A percentile compares a stretch with the other conserved stretches of the same genome.
Conservation (phyloP, 78 protist genomes). For the Tieghemostelium lacteum region DNA sequence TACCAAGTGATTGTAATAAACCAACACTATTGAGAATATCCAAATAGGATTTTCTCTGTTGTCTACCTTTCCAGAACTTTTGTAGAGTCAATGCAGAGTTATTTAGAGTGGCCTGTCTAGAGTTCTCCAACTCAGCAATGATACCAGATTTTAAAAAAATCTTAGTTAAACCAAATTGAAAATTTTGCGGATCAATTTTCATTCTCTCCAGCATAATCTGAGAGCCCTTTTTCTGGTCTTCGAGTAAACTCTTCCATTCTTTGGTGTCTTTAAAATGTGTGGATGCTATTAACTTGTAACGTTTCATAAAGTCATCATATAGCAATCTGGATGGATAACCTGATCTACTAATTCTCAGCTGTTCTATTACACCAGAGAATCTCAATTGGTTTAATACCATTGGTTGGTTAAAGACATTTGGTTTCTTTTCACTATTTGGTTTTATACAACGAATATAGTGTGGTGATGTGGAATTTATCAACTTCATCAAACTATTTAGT, state of each 20-base stretch:
- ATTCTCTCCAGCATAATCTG: slow-evolving; percentile 20
- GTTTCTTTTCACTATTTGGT: slow-evolving; percentile 88
- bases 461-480: slow-evolving; percentile 87
- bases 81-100: slow-evolving; percentile 43
- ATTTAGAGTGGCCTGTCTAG: slow-evolving; percentile 25
- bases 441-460: slow-evolving; percentile 94
- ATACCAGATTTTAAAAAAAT: slow-evolving; percentile 76
- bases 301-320: slow-evolving; percentile 52
- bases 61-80: slow-evolving; percentile 35
- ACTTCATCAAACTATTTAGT: slow-evolving; percentile 73
- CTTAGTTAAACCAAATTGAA: slow-evolving; percentile 70
- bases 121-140: slow-evolving; percentile 59
- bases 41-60: not conserved
- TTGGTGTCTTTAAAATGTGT: slow-evolving; percentile 11
- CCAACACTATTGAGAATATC: not conserved
- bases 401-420: slow-evolving; percentile 32
- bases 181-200: not conserved
- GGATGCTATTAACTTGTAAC: slow-evolving; percentile 37
- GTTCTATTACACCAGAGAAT: slow-evolving; percentile 83
- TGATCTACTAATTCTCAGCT: slow-evolving; percentile 68
- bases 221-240: slow-evolving; percentile 32
- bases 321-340: slow-evolving; percentile 74
- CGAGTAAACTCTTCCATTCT: not conserved
- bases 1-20: slow-evolving; percentile 24
- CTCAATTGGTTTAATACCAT: slow-evolving; percentile 78